These are phyloP conservation scores for Ceratobasidium sp. DNA, from an alignment of 1,284 basidiomycete species.

Conservation along the genomic window DNA sequence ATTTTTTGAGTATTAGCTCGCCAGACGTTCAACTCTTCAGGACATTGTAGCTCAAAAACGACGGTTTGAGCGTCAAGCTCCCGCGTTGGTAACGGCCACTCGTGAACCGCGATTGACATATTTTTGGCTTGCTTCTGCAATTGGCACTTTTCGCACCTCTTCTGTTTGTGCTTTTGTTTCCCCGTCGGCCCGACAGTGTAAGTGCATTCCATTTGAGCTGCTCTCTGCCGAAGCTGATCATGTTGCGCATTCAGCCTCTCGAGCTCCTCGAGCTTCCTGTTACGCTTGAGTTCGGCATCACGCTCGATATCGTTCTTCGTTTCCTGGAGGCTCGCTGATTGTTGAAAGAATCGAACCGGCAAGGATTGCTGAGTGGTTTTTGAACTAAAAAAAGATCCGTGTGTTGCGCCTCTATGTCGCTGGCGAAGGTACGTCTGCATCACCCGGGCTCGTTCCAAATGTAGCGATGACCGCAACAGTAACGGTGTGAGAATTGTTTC, in stretches of 20 bases:
- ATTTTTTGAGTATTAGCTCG: constrained; percentile 55
- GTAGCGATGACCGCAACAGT: constrained; percentile 50
- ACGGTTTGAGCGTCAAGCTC: constrained; percentile 46
- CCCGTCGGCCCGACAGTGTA: not conserved
- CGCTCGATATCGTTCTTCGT: constrained; percentile 48
- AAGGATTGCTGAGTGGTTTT: constrained; percentile 44
- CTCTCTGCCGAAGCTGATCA: constrained; percentile 33
- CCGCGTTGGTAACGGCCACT: constrained; percentile 59
- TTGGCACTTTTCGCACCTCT: constrained; percentile 51
- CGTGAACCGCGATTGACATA: constrained; percentile 54
- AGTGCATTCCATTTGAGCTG: not conserved
- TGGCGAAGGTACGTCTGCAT: constrained; percentile 50
- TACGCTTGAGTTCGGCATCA: constrained; percentile 43
- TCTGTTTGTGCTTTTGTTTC: not conserved
- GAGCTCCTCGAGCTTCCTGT: constrained; percentile 48
- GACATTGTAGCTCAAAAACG: constrained; percentile 58
- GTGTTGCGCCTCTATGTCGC: constrained; percentile 44
- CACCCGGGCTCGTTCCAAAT: constrained; percentile 47
- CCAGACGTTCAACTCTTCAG: constrained; percentile 55
- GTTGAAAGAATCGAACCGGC: constrained; percentile 49
- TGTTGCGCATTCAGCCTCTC: constrained; percentile 35
- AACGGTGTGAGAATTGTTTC: constrained; percentile 51
- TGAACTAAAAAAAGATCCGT: not conserved
- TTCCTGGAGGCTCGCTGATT: constrained; percentile 39
- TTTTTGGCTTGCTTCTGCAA: constrained; percentile 44